These are phyloP conservation scores for Phytophthora chlamydospora DNA, from an alignment of 352 stramenopile species.

Conservation along the genomic window DNA sequence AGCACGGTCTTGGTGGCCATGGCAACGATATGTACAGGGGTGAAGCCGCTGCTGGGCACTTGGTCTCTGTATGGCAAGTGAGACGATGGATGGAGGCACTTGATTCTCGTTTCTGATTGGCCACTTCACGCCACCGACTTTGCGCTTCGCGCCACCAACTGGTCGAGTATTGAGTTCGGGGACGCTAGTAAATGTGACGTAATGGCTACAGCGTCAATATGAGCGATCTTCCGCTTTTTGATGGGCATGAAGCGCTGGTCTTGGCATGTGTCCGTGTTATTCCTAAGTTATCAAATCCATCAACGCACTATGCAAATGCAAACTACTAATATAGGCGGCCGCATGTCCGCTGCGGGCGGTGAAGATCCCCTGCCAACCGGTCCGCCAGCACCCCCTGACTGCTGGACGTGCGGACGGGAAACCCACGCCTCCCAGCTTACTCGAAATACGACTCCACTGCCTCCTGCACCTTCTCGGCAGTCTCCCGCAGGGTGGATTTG, in stretches of 20 bases:
- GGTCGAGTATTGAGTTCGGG: no score
- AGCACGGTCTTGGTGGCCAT: conserved; percentile 49
- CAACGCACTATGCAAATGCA: conserved; percentile 43
- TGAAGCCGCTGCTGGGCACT: conserved; percentile 5
- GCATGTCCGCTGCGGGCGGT: conserved; percentile 23
- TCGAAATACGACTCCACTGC: conserved; percentile 40
- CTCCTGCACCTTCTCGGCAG: conserved; percentile 29
- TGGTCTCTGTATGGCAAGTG: conserved; percentile 24
- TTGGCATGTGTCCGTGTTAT: conserved; percentile 30
- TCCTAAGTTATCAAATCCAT: conserved; percentile 46
- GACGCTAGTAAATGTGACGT: no score
- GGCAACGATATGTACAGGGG: background rate
- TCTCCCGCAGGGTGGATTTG: conserved; percentile 44
- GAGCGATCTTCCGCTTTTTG: conserved; percentile 11
- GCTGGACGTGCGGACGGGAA: conserved; percentile 15
- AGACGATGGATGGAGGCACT: conserved; percentile 1
- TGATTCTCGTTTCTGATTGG: no score
- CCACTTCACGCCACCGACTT: no score
- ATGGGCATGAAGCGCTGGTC: background rate
- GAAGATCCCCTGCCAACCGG: conserved; percentile 19
- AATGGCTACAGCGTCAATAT: conserved; percentile 14
- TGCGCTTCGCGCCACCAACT: no score
- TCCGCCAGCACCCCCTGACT: conserved; percentile 14
- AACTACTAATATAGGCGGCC: conserved; percentile 42
- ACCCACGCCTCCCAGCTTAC: conserved; percentile 27